These are phyloP conservation scores for Apiospora rasikravindrae DNA, from an alignment of 2,329 filamentous ascomycete species.

Conservation along the genomic window DNA sequence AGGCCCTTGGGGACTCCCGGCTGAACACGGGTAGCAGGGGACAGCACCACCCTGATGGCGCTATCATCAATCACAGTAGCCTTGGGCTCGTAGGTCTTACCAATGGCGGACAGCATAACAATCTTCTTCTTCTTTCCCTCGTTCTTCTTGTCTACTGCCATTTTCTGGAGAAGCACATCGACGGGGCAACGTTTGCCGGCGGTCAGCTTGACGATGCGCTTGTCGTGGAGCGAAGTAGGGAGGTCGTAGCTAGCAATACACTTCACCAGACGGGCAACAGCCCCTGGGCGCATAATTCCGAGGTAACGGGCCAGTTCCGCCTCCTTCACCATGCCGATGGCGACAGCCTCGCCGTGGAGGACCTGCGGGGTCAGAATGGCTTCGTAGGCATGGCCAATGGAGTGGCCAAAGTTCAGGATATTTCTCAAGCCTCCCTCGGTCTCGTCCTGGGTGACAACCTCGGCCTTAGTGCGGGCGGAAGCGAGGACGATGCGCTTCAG, in stretches of 20 bases:
- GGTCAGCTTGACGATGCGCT: slow-evolving; percentile 79
- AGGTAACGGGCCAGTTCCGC: slow-evolving; percentile 90
- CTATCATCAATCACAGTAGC: slow-evolving; percentile 89
- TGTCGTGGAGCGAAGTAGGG: slow-evolving; percentile 84
- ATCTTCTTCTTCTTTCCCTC: slow-evolving; percentile 95
- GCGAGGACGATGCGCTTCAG: slow-evolving; percentile 83
- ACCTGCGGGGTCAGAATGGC: slow-evolving; percentile 95
- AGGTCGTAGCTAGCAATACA: slow-evolving; percentile 94
- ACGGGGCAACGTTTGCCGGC: slow-evolving; percentile 88
- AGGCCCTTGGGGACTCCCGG: slow-evolving; percentile 72
- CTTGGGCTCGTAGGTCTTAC: slow-evolving; percentile 82
- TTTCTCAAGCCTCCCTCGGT: slow-evolving; percentile 93
- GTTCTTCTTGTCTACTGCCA: slow-evolving; percentile 99
- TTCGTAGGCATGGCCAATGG: slow-evolving; percentile 95
- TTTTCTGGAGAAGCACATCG: slow-evolving; percentile 84
- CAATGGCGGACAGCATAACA: slow-evolving; percentile 88
- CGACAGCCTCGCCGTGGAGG: slow-evolving; percentile 92
- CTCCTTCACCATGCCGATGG: slow-evolving; percentile 98
- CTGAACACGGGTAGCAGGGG: slow-evolving; percentile 74
- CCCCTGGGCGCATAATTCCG: slow-evolving; percentile 82
- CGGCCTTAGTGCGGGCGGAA: slow-evolving; percentile 91
- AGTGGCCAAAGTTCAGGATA: slow-evolving; percentile 96
- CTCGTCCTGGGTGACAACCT: slow-evolving; percentile 93
- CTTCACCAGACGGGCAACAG: slow-evolving; percentile 87
- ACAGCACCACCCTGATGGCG: slow-evolving; percentile 82